Evolutionary conservation across 2,329 filamentous ascomycete species (phyloP), one percentile per base, ranked within the genome.

Genomic region (Pyricularia pennisetigena): DNA sequence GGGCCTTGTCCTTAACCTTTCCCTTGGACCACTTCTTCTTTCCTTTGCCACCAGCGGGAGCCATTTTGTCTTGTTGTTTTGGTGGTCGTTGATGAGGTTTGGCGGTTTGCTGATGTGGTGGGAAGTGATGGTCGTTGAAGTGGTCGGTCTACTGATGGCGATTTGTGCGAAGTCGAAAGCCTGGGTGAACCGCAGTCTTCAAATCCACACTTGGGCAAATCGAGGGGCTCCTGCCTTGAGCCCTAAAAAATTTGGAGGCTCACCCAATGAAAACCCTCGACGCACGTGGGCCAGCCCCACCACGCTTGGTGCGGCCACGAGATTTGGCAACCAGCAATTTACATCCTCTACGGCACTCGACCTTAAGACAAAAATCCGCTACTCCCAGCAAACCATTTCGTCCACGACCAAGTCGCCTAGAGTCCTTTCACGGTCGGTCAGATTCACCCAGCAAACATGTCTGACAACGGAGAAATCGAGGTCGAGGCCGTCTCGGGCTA

Each of bases 1-100:
- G 91, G 85, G 95, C 94, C 94, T 99, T 99, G 90, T 99, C 95
- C 95, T 99, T 99, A 88, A 99, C 91, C 93, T 81, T 85, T 72
- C 77, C 75, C 78, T 82, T 82, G 71, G 80, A 82, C 89, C 88
- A 90, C 88, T 91, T 91, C 88, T 91, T 91, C 88, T 91, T 91
- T 90, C 88, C 85, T 91, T 91, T 91, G 78, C 86, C 88, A 79
- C 88, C 88, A 78, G 66, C 66, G 26, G 59, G 59, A 62, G 59
- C 59, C 59, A 62, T 62, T 62, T 62, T 62, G 59, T 62, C 59
- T 62, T 8, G 28, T 29, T 62, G 9, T 62, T 62, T 28, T 26
- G 59, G 59, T 62, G 59, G 59, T 62, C 24, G 59, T 62, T 62
- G 24, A 62, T 62, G 59, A 62, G 59, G 41, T 28, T 62, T 62